These are phyloP conservation scores for Pleurotus salmoneostramineus DNA, from an alignment of 768 basidiomycete genomes.

Conservation along the genomic window DNA sequence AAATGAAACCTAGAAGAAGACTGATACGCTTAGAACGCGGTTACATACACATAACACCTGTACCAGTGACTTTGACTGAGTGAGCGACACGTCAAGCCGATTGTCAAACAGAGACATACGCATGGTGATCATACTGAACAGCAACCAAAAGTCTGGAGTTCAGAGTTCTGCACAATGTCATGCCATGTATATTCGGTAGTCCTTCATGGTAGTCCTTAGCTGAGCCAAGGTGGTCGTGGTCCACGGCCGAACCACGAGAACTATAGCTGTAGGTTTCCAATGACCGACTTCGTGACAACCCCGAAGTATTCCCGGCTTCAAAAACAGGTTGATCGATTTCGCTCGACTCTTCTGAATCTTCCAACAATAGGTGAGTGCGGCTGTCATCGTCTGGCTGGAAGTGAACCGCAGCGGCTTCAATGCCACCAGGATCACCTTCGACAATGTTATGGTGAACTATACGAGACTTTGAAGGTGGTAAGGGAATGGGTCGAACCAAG, in stretches of 20 bases:
- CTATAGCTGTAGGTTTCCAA: background rate
- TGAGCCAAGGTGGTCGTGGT: background rate
- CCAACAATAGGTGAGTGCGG: conserved; percentile 5
- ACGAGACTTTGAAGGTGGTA: conserved; percentile 31
- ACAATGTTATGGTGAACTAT: conserved; percentile 13
- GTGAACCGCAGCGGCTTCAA: conserved; percentile 8
- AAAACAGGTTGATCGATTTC: conserved; percentile 11
- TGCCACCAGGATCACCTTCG: conserved; percentile 7
- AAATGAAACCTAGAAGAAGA: too few species aligned
- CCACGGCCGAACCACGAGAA: background rate
- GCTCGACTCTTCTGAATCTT: background rate
- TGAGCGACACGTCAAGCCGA: conserved; percentile 24
- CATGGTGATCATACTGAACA: conserved; percentile 47
- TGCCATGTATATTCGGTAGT: conserved; percentile 19
- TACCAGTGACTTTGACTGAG: conserved; percentile 57
- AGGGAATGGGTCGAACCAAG: conserved; percentile 63
- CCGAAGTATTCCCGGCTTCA: conserved; percentile 8
- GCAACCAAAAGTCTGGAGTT: conserved; percentile 26
- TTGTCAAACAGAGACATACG: conserved; percentile 34
- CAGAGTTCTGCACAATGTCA: conserved; percentile 14
- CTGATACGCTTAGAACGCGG: conserved; percentile 7
- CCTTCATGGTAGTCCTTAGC: background rate
- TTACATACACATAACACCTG: conserved; percentile 71
- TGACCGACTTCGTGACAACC: background rate
- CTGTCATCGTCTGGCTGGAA: conserved; percentile 14